Conservation (phyloP, 2,329 filamentous ascomycete genomes). For the Byssoonygena ceratinophila region DNA sequence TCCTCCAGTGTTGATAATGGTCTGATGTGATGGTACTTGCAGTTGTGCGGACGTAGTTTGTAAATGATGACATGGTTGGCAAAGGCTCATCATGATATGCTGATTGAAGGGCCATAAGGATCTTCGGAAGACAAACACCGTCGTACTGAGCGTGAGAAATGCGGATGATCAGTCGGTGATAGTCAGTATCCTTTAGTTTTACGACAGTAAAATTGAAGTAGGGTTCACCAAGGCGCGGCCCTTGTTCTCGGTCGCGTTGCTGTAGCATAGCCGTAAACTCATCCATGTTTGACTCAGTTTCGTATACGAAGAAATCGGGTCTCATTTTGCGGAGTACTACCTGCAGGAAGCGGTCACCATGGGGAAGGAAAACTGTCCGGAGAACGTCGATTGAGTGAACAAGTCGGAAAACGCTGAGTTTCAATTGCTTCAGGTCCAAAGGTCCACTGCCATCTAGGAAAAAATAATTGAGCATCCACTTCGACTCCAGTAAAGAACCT, state of each 20-base stretch:
- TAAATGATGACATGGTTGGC: constrained; percentile 36
- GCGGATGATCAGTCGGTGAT: constrained; percentile 39
- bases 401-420: constrained; percentile 39
- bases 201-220: constrained; percentile 52
- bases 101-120: constrained; percentile 50
- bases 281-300: constrained; percentile 43
- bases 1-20: constrained; percentile 51
- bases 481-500: constrained; percentile 46
- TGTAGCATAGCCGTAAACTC: constrained; percentile 46
- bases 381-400: constrained; percentile 54
- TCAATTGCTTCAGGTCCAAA: constrained; percentile 38
- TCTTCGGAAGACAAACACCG: constrained; percentile 54
- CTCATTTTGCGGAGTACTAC: constrained; percentile 49
- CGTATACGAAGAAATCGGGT: constrained; percentile 41
- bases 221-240: constrained; percentile 48
- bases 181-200: constrained; percentile 25
- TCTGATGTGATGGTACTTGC: constrained; percentile 33
- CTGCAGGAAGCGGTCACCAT: constrained; percentile 43
- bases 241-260: constrained; percentile 45
- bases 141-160: constrained; percentile 62
- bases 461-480: constrained; percentile 54
- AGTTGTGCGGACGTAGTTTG: constrained; percentile 37
- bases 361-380: constrained; percentile 53
- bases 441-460: constrained; percentile 47
- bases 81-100: constrained; percentile 38